A percentile compares a stretch with the other conserved stretches of the same genome.
Conservation (phyloP, 192 early-diverging fungal species). For the Gamsiella multidivaricata region DNA sequence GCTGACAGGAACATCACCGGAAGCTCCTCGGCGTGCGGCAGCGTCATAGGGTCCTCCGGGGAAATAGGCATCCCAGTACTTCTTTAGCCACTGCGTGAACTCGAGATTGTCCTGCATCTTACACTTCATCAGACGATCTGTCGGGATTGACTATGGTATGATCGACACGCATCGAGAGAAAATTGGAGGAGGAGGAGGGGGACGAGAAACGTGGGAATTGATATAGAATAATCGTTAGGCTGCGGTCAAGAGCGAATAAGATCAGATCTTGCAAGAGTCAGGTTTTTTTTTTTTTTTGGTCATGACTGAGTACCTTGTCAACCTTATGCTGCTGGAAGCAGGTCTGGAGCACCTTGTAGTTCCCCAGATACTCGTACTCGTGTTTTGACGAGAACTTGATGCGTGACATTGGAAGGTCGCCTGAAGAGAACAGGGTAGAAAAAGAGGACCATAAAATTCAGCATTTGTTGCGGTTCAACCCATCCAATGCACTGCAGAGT, state of each 20-base stretch:
- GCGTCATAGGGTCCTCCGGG: constrained; percentile 89
- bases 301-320: too few relatives aligned
- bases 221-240: not conserved
- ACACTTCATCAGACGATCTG: constrained; percentile 91
- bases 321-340: constrained; percentile 88
- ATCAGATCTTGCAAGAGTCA: too few relatives aligned
- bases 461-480: too few relatives aligned
- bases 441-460: constrained; percentile 5
- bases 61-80: constrained; percentile 88
- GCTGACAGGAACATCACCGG: constrained; percentile 14
- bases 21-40: constrained; percentile 70
- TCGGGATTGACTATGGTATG: constrained; percentile 76
- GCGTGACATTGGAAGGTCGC: constrained; percentile 84
- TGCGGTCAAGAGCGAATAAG: too few relatives aligned
- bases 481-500: too few relatives aligned
- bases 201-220: too few relatives aligned
- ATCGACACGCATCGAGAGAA: too few relatives aligned
- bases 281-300: constrained; percentile 1
- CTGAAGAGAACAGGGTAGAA: constrained; percentile 24
- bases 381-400: constrained; percentile 96
- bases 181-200: too few relatives aligned
- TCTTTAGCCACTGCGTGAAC: constrained; percentile 96
- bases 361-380: constrained; percentile 95
- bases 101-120: constrained; percentile 99
- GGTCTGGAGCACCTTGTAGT: constrained; percentile 94